Conservation (phyloP, 2,329 filamentous ascomycete species). For the Blastomyces silverae region DNA sequence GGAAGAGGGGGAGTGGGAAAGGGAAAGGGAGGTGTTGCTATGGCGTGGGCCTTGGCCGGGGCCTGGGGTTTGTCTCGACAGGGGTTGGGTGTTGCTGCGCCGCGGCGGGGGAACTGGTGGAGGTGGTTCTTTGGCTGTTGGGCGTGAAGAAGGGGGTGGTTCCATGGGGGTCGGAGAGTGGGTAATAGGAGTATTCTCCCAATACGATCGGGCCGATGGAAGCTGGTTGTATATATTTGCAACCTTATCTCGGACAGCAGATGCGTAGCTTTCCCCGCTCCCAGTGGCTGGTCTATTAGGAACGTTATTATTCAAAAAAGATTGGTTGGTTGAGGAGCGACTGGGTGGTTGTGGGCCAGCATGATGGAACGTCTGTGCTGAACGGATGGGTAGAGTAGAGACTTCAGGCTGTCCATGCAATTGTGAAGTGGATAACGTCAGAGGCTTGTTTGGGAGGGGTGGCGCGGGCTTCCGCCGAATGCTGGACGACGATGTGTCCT, state of each 20-base stretch:
- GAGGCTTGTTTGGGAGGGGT: slow-evolving; percentile 19
- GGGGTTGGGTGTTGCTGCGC: slow-evolving; percentile 22
- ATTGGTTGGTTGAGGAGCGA: slow-evolving; percentile 3
- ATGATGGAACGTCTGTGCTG: not conserved
- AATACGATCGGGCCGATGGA: slow-evolving; percentile 19
- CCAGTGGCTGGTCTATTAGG: not conserved
- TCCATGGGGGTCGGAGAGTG: slow-evolving; percentile 18
- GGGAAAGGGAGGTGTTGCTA: not conserved
- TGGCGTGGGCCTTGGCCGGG: not conserved
- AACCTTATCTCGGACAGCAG: slow-evolving; percentile 20
- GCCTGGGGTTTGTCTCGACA: not conserved
- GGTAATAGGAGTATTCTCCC: slow-evolving; percentile 28
- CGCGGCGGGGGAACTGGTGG: slow-evolving; percentile 26
- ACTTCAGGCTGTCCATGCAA: not conserved
- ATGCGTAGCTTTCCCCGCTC: slow-evolving; percentile 19
- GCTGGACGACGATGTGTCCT: slow-evolving; percentile 10
- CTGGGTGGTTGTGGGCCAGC: not conserved
- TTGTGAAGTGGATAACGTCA: slow-evolving; percentile 15
- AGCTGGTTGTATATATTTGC: slow-evolving; percentile 22
- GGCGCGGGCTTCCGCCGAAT: slow-evolving; percentile 23
- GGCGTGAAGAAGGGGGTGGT: slow-evolving; percentile 21
- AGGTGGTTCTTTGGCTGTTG: slow-evolving; percentile 26
- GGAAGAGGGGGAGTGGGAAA: not conserved
- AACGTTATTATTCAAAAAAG: not conserved
- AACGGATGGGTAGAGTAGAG: not conserved